Evolutionary conservation across 441 rosid species (phyloP).

Genomic region (Erysimum cheiri): DNA sequence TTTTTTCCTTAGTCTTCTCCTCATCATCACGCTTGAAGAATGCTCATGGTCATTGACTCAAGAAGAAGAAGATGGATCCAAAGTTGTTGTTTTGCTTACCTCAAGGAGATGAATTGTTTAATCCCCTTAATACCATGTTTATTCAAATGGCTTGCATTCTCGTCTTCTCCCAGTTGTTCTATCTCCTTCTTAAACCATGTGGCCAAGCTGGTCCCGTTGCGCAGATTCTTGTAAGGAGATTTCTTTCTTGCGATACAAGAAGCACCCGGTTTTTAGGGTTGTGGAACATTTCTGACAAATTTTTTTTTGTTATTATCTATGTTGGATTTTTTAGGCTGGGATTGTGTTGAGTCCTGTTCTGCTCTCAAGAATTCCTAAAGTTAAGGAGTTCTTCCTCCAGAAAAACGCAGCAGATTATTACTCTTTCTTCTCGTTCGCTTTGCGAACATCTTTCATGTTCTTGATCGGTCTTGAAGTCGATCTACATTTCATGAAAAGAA

Average conservation of each 20-base stretch:
- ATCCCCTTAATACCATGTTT: slow-evolving; percentile 60
- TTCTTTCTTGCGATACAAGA: neutral
- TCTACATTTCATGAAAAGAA: slow-evolving; percentile 57
- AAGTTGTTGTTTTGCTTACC: slow-evolving; percentile 43
- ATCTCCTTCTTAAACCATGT: slow-evolving; percentile 66
- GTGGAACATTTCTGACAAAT: neutral
- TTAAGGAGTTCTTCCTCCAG: slow-evolving; percentile 54
- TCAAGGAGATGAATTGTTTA: slow-evolving; percentile 49
- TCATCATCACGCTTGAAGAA: slow-evolving; percentile 35
- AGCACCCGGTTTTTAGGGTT: neutral
- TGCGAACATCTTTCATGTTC: slow-evolving; percentile 79
- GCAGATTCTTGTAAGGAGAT: slow-evolving; percentile 59
- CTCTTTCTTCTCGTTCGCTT: slow-evolving; percentile 51
- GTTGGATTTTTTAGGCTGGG: slow-evolving; percentile 12
- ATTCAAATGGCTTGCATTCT: slow-evolving; percentile 69
- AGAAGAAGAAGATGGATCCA: slow-evolving; percentile 45
- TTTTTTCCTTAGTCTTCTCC: neutral
- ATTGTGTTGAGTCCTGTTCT: slow-evolving; percentile 23
- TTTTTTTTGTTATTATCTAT: neutral
- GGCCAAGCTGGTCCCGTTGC: slow-evolving; percentile 85
- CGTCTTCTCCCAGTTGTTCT: slow-evolving; percentile 70
- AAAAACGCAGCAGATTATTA: slow-evolving; percentile 65
- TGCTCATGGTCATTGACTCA: slow-evolving; percentile 39
- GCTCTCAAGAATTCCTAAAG: slow-evolving; percentile 15
- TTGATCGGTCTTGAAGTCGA: slow-evolving; percentile 80